Conservation (phyloP, 2,329 filamentous ascomycete genomes). For the Thelonectria blattea region DNA sequence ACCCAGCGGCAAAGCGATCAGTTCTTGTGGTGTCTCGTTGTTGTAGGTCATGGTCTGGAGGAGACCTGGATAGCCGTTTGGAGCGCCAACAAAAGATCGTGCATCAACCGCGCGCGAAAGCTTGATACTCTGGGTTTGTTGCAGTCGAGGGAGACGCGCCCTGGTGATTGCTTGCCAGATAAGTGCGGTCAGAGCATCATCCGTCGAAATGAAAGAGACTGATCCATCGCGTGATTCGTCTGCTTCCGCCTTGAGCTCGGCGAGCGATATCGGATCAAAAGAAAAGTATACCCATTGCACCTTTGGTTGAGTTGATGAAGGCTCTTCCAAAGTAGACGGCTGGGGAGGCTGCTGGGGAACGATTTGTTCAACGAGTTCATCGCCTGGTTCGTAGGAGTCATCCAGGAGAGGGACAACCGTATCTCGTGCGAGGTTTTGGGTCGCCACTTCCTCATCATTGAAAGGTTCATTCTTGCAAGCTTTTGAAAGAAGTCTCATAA, state of each 20-base stretch:
- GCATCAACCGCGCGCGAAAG: slow-evolving; percentile 58
- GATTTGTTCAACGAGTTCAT: slow-evolving; percentile 46
- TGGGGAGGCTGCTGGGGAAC: slow-evolving; percentile 34
- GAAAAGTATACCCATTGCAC: slow-evolving; percentile 53
- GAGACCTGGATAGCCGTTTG: slow-evolving; percentile 54
- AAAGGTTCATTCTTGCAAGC: slow-evolving; percentile 54
- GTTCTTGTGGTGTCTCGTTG: slow-evolving; percentile 36
- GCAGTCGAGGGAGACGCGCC: slow-evolving; percentile 47
- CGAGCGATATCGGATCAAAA: slow-evolving; percentile 47
- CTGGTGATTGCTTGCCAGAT: slow-evolving; percentile 55
- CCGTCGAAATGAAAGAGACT: slow-evolving; percentile 54
- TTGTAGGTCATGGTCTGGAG: slow-evolving; percentile 54
- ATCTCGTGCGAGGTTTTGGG: slow-evolving; percentile 50
- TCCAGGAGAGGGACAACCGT: slow-evolving; percentile 49
- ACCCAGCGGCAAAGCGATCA: slow-evolving; percentile 43
- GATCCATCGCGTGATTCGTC: slow-evolving; percentile 22
- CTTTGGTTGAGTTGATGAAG: slow-evolving; percentile 24
- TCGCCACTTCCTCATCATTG: slow-evolving; percentile 49
- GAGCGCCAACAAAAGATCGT: slow-evolving; percentile 49
- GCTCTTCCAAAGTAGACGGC: slow-evolving; percentile 5
- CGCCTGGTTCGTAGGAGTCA: slow-evolving; percentile 40
- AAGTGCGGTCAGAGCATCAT: slow-evolving; percentile 59
- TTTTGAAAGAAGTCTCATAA: slow-evolving; percentile 56
- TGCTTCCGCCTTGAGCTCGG: slow-evolving; percentile 49
- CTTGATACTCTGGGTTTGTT: slow-evolving; percentile 30